Percentiles rank a stretch among this genome's conserved stretches.
Conservation (phyloP, 306 rosid species). For the Nissolia schottii region DNA sequence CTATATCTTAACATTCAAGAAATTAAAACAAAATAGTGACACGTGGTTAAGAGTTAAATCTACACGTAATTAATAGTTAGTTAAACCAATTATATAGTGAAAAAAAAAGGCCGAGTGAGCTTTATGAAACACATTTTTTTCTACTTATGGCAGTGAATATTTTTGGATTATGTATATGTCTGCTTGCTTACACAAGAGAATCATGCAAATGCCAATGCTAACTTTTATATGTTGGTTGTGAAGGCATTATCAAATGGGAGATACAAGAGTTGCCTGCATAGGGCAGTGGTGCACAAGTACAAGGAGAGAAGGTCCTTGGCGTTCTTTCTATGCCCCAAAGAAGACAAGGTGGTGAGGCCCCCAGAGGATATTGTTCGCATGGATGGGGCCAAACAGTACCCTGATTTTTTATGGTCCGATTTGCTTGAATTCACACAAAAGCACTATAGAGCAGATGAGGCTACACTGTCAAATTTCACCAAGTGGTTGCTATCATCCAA, state of each 20-base stretch:
- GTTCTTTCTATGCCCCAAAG: constrained; percentile 72
- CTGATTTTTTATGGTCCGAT: constrained; percentile 76
- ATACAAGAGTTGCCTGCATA: constrained; percentile 64
- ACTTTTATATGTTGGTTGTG: constrained; percentile 4
- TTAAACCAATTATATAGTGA: neutral
- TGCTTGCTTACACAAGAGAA: neutral
- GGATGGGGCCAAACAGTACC: constrained; percentile 47
- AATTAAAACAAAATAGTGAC: too few species aligned
- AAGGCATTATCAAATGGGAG: constrained; percentile 52
- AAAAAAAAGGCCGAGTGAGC: neutral
- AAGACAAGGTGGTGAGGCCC: constrained; percentile 61
- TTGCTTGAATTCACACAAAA: constrained; percentile 59
- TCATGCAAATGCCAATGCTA: neutral
- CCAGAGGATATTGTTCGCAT: constrained; percentile 42
- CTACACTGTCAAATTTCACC: constrained; percentile 62
- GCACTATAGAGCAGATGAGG: constrained; percentile 59
- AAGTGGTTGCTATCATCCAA: constrained; percentile 50
- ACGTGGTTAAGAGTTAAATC: too few species aligned
- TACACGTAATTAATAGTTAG: too few species aligned
- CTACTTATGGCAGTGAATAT: neutral
- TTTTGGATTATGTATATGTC: neutral
- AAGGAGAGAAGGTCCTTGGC: constrained; percentile 69
- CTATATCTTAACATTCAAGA: too few species aligned
- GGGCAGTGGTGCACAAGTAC: constrained; percentile 61
- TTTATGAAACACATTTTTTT: neutral